Conservation (phyloP, 495 filamentous ascomycete species). For the Hyphodiscus hymeniophilus region DNA sequence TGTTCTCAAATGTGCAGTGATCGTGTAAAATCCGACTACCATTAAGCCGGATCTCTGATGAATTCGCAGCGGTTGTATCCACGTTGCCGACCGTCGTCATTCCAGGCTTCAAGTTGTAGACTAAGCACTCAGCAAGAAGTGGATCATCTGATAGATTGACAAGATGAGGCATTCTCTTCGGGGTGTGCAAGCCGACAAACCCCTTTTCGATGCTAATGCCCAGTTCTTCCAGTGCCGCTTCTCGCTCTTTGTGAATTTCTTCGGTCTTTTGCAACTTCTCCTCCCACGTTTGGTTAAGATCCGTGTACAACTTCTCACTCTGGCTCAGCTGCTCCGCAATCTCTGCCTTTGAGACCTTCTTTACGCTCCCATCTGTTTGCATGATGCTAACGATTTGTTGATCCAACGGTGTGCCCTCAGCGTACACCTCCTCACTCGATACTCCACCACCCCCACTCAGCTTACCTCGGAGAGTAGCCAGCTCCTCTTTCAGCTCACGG, state of each 20-base stretch:
- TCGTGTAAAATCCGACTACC: slow-evolving; percentile 86
- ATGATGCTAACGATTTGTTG: slow-evolving; percentile 95
- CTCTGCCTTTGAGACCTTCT: slow-evolving; percentile 96
- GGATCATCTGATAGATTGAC: slow-evolving; percentile 98
- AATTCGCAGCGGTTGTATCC: slow-evolving; percentile 64
- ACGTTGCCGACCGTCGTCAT: slow-evolving; percentile 90
- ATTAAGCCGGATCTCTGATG: slow-evolving; percentile 85
- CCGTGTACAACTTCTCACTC: slow-evolving; percentile 90
- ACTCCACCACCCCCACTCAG: slow-evolving; percentile 53
- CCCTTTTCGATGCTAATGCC: slow-evolving; percentile 99
- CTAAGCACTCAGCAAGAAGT: slow-evolving; percentile 87
- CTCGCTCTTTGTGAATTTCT: slow-evolving; percentile 93
- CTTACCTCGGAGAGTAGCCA: slow-evolving; percentile 80
- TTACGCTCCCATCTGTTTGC: slow-evolving; percentile 73
- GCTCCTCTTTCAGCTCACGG: slow-evolving; percentile 90
- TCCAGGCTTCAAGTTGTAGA: slow-evolving; percentile 97
- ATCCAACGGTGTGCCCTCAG: slow-evolving; percentile 84
- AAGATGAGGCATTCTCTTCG: slow-evolving; percentile 98
- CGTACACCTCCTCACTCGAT: slow-evolving; percentile 60
- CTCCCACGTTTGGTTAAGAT: slow-evolving; percentile 99
- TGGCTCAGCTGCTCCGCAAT: slow-evolving; percentile 94
- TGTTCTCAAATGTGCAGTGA: slow-evolving; percentile 89
- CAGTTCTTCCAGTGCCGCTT: slow-evolving; percentile 89
- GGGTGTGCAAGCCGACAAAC: slow-evolving; percentile 89
- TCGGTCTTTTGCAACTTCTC: slow-evolving; percentile 93